Conservation (phyloP, 2,329 filamentous ascomycete genomes). For the Trichophyton benhamiae region DNA sequence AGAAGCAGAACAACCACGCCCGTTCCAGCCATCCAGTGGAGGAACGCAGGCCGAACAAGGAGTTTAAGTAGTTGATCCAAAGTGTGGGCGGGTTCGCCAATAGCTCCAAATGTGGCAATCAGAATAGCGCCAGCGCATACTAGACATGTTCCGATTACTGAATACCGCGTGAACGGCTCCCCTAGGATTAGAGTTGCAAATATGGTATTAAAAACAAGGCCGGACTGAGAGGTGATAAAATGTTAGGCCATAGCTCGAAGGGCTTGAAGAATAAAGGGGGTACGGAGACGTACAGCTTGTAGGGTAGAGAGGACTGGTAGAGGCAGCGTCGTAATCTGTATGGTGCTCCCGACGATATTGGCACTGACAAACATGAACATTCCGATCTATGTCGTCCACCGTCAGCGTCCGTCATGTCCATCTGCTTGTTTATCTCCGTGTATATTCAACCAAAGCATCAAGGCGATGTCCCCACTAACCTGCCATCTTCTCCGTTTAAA, state of each 20-base stretch:
- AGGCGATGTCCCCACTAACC: slow-evolving; percentile 25
- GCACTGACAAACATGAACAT: slow-evolving; percentile 96
- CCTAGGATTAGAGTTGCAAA: slow-evolving; percentile 86
- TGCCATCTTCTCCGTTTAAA: slow-evolving; percentile 91
- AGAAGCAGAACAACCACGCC: slow-evolving; percentile 58
- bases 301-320: slow-evolving; percentile 88
- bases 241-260: slow-evolving; percentile 4
- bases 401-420: neutral
- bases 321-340: slow-evolving; percentile 93
- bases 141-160: slow-evolving; percentile 76
- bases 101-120: slow-evolving; percentile 87
- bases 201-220: slow-evolving; percentile 95
- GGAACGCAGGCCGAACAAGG: slow-evolving; percentile 60
- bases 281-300: slow-evolving; percentile 51
- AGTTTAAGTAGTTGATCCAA: slow-evolving; percentile 68
- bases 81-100: slow-evolving; percentile 83
- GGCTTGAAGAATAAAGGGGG: neutral
- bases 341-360: slow-evolving; percentile 86
- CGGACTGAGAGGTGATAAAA: slow-evolving; percentile 43
- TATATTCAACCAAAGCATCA: neutral
- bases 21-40: slow-evolving; percentile 81
- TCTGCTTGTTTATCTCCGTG: neutral
- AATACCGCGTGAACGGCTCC: slow-evolving; percentile 89
- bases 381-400: slow-evolving; percentile 44
- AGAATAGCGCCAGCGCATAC: slow-evolving; percentile 80